phyloP scores from a whole-genome alignment of 805 yeast genomes.

The Metschnikowia orientalis region DNA sequence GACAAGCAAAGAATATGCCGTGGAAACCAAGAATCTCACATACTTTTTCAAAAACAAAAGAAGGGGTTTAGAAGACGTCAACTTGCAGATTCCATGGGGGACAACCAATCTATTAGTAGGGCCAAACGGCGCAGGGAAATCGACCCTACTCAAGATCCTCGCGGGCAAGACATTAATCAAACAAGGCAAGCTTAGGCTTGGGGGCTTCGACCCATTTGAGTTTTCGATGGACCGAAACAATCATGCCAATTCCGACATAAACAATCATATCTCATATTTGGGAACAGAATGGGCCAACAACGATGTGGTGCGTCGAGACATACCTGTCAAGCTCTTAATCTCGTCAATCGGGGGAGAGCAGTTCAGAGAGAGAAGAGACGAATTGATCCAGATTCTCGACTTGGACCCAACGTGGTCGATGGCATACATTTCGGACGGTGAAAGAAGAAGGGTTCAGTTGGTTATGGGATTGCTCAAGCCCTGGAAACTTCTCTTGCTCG shows the following conservation, averaged over 20 bases:
- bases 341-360: constrained; percentile 70
- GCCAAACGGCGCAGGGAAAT: constrained; percentile 97
- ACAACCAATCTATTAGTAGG: constrained; percentile 80
- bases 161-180: constrained; percentile 90
- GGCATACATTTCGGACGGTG: constrained; percentile 92
- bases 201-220: constrained; percentile 82
- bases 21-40: constrained; percentile 58
- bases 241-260: constrained; percentile 40
- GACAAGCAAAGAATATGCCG: constrained; percentile 35
- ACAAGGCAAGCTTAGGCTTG: constrained; percentile 64
- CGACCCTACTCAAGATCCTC: constrained; percentile 75
- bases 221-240: constrained; percentile 48
- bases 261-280: constrained; percentile 63
- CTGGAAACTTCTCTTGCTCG: constrained; percentile 82
- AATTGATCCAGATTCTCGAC: constrained; percentile 71
- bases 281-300: constrained; percentile 99
- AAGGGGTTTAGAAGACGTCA: constrained; percentile 60
- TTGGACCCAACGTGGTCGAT: constrained; percentile 88
- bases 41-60: constrained; percentile 64
- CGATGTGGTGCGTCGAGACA: constrained; percentile 84
- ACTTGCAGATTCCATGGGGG: constrained; percentile 59
- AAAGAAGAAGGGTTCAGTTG: constrained; percentile 87
- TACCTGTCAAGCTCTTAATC: constrained; percentile 76
- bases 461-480: constrained; percentile 91
- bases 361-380: constrained; percentile 71